Evolutionary conservation across 2,329 filamentous ascomycete genomes (phyloP).

Genomic region (Ramularia endophylla): DNA sequence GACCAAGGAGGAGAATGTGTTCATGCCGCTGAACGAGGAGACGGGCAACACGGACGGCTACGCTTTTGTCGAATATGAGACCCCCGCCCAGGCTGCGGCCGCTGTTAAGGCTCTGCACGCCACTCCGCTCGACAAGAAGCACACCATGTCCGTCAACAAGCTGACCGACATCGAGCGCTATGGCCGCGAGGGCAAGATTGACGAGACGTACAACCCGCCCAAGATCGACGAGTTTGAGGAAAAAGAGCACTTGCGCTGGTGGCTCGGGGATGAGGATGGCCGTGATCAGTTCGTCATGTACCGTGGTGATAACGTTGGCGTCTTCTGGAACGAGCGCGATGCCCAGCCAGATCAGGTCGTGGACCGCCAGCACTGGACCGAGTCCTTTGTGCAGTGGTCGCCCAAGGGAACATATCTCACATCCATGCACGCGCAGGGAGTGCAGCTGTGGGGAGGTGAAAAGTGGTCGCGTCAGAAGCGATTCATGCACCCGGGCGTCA

Average conservation of each 20-base stretch:
- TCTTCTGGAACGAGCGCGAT: constrained; percentile 98
- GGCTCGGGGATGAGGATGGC: constrained; percentile 80
- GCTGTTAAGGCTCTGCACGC: constrained; percentile 85
- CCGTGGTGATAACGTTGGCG: constrained; percentile 82
- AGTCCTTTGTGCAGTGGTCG: constrained; percentile 97
- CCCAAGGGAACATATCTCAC: constrained; percentile 90
- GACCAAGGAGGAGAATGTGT: constrained; percentile 78
- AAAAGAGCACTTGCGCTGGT: constrained; percentile 92
- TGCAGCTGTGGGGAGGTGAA: constrained; percentile 91
- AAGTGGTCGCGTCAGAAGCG: constrained; percentile 87
- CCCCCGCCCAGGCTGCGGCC: constrained; percentile 79
- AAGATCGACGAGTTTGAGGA: constrained; percentile 78
- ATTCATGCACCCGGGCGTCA: constrained; percentile 92
- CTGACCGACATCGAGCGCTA: constrained; percentile 96
- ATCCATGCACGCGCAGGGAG: constrained; percentile 91
- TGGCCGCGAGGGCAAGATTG: constrained; percentile 85
- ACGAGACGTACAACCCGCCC: constrained; percentile 82
- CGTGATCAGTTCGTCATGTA: constrained; percentile 96
- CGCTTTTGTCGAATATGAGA: constrained; percentile 94
- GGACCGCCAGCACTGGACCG: constrained; percentile 93
- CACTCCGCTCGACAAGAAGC: constrained; percentile 89
- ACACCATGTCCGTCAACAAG: constrained; percentile 95
- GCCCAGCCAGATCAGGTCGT: constrained; percentile 82
- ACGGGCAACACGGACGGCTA: constrained; percentile 76
- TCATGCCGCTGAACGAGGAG: constrained; percentile 88